A percentile compares a stretch with the other conserved stretches of the same genome.
These are phyloP conservation scores for Chlamydomonas reinhardtii DNA, from an alignment of 163 green algal genomes.

Conservation along the genomic window DNA sequence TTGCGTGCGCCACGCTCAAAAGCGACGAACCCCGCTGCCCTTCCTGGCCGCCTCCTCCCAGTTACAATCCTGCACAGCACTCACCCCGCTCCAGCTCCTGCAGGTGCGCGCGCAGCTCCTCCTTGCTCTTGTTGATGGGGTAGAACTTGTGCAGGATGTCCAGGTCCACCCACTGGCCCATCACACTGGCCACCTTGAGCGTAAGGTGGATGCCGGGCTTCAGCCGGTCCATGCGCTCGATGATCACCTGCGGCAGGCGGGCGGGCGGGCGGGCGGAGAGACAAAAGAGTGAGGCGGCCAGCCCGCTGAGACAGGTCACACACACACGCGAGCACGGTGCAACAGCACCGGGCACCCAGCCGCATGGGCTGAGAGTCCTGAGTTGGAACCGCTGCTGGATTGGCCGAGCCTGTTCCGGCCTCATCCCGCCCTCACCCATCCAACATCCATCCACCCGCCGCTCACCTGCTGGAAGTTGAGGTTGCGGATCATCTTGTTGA, in stretches of 20 bases:
- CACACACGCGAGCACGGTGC: neutral
- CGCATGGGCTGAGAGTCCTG: no score
- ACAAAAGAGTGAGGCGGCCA: no score
- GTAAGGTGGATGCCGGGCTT: slow-evolving; percentile 76
- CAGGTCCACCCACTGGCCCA: slow-evolving; percentile 70
- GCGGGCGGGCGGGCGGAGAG: no score
- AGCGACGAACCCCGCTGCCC: no score
- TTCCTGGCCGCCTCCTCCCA: neutral
- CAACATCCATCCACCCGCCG: no score
- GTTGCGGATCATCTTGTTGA: slow-evolving; percentile 65
- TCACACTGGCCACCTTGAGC: slow-evolving; percentile 79
- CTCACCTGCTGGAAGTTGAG: slow-evolving; percentile 73
- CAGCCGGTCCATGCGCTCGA: slow-evolving; percentile 81
- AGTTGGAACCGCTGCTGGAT: no score
- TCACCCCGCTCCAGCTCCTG: slow-evolving; percentile 47
- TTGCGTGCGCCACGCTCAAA: no score
- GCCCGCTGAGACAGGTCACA: neutral
- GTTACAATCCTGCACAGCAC: neutral
- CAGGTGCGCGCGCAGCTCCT: slow-evolving; percentile 55
- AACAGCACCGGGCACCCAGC: neutral
- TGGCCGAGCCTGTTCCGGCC: no score
- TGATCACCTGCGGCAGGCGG: slow-evolving; percentile 68
- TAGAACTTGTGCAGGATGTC: slow-evolving; percentile 73
- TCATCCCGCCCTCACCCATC: no score
- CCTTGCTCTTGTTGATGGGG: slow-evolving; percentile 66